Conservation (phyloP, 495 filamentous ascomycete species). For the Daldinia caldariorum region DNA sequence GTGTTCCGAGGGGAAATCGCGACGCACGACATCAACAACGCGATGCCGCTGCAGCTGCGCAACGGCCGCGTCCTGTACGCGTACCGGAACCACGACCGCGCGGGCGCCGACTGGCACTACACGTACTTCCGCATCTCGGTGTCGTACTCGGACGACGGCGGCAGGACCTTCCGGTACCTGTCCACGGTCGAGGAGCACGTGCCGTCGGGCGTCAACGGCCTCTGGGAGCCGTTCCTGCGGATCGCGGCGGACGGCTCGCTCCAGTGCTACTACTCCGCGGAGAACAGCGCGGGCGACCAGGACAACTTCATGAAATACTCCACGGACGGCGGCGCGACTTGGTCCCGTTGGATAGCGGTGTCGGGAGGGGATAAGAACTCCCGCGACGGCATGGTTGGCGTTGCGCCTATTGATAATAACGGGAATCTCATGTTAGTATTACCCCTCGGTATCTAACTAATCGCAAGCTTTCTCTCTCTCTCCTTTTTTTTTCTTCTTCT, state of each 20-base stretch:
- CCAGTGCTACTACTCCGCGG: slow-evolving; percentile 67
- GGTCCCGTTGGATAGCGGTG: slow-evolving; percentile 58
- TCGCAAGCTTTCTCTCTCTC: no score
- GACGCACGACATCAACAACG: slow-evolving; percentile 67
- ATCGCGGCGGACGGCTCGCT: slow-evolving; percentile 60
- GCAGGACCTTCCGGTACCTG: slow-evolving; percentile 59
- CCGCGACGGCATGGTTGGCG: slow-evolving; percentile 69
- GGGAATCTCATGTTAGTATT: slow-evolving; percentile 49
- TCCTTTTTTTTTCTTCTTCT: neutral
- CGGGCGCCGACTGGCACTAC: slow-evolving; percentile 51
- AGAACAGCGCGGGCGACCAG: slow-evolving; percentile 64
- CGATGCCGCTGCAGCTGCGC: slow-evolving; percentile 63
- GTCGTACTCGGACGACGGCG: slow-evolving; percentile 63
- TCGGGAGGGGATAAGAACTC: slow-evolving; percentile 57
- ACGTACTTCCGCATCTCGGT: slow-evolving; percentile 68
- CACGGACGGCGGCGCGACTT: slow-evolving; percentile 61
- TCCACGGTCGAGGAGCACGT: slow-evolving; percentile 58
- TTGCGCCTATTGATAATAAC: slow-evolving; percentile 55
- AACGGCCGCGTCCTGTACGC: slow-evolving; percentile 62
- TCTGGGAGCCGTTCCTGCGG: slow-evolving; percentile 70
- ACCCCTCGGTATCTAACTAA: neutral
- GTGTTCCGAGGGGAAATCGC: slow-evolving; percentile 45
- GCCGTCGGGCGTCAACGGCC: slow-evolving; percentile 52
- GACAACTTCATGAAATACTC: slow-evolving; percentile 65
- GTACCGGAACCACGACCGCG: slow-evolving; percentile 68